These are phyloP conservation scores for Limonium bicolor DNA, from an alignment of 148 eudicot species.

Conservation along the genomic window DNA sequence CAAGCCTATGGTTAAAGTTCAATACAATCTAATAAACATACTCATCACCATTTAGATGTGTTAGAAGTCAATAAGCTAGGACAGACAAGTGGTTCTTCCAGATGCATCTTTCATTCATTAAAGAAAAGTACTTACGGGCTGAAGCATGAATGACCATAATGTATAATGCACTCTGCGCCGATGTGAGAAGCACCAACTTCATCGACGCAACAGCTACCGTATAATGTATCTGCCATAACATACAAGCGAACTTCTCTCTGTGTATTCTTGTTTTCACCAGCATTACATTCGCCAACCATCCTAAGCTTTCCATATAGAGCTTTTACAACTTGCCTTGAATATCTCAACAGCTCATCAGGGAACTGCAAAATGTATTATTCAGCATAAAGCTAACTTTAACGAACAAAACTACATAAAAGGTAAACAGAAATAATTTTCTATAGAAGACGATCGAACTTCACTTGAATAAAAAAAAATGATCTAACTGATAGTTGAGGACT, in stretches of 20 bases:
- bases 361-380: constrained; percentile 33
- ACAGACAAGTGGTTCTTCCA: not conserved
- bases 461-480: not conserved
- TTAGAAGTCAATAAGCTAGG: not conserved
- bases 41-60: too few relatives aligned
- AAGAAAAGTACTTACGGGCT: constrained; percentile 62
- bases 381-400: not conserved
- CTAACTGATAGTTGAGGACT: not conserved
- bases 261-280: constrained; percentile 9
- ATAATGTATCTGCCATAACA: constrained; percentile 92
- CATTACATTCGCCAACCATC: constrained; percentile 10
- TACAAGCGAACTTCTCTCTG: constrained; percentile 47
- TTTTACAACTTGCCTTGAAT: constrained; percentile 48
- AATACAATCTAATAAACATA: too few relatives aligned
- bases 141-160: constrained; percentile 87
- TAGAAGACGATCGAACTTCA: not conserved
- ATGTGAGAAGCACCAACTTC: constrained; percentile 95
- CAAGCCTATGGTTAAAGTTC: too few relatives aligned
- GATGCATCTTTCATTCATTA: too few relatives aligned
- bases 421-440: not conserved
- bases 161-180: constrained; percentile 75
- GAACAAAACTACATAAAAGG: not conserved
- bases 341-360: constrained; percentile 81
- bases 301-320: constrained; percentile 44
- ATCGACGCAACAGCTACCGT: constrained; percentile 92